phyloP scores from a whole-genome alignment of 129 eudicot species.

The Pseudognaphalium luteoalbum region DNA sequence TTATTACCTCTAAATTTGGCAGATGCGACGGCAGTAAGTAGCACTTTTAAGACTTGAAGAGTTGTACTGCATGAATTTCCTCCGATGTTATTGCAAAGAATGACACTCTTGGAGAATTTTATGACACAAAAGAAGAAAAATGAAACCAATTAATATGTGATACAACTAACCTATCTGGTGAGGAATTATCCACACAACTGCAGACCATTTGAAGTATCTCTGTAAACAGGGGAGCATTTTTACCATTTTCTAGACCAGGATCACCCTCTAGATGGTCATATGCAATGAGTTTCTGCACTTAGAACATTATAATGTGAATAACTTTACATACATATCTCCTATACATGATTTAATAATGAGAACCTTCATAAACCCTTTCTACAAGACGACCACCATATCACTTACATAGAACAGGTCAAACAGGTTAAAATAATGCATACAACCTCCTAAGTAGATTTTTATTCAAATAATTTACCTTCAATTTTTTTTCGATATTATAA shows the following conservation, averaged over 20 bases:
- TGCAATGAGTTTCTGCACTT: slow-evolving; percentile 92
- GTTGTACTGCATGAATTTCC: slow-evolving; percentile 74
- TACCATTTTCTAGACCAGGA: slow-evolving; percentile 97
- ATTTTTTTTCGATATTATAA: neutral
- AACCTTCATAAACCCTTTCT: slow-evolving; percentile 5
- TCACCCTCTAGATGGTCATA: slow-evolving; percentile 97
- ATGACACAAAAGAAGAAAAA: slow-evolving; percentile 15
- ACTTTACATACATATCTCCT: slow-evolving; percentile 16
- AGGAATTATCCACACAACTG: slow-evolving; percentile 84
- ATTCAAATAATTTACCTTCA: neutral
- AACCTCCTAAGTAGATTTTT: neutral
- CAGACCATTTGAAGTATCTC: slow-evolving; percentile 90
- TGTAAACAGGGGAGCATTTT: slow-evolving; percentile 61
- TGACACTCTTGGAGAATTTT: slow-evolving; percentile 13
- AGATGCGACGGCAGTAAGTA: slow-evolving; percentile 96
- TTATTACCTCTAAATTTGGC: slow-evolving; percentile 85
- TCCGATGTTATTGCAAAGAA: slow-evolving; percentile 21
- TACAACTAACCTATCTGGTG: slow-evolving; percentile 72
- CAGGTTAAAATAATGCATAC: neutral
- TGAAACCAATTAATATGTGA: neutral
- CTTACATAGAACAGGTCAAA: neutral
- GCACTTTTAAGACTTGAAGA: slow-evolving; percentile 96
- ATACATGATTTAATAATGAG: slow-evolving; percentile 1
- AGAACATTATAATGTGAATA: slow-evolving; percentile 22
- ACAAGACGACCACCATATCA: neutral